These are phyloP conservation scores for Solanum hybrid DNA, from an alignment of 305 asterid species.

Conservation along the genomic window DNA sequence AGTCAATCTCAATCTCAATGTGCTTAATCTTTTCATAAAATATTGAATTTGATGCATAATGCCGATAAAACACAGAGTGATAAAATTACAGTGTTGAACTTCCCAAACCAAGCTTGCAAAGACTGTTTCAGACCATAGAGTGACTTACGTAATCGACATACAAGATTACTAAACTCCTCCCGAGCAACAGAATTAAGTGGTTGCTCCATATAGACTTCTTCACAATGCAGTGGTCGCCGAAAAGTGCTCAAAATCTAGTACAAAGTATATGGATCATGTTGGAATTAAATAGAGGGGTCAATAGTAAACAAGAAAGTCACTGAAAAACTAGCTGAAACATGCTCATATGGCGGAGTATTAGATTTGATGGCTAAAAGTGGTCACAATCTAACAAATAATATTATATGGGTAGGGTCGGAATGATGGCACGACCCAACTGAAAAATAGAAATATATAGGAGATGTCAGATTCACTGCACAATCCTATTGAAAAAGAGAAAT, in stretches of 20 bases:
- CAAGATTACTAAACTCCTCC: neutral
- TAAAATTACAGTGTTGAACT: neutral
- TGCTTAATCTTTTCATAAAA: neutral
- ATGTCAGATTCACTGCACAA: neutral
- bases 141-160: neutral
- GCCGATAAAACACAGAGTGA: neutral
- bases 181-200: neutral
- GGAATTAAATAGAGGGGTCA: neutral
- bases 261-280: neutral
- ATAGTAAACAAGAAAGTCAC: neutral
- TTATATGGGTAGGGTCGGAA: neutral
- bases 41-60: neutral
- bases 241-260: neutral
- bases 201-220: neutral
- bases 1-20: neutral
- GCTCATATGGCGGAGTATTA: neutral
- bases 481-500: neutral
- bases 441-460: neutral
- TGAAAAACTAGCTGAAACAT: neutral
- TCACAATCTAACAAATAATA: neutral
- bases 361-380: neutral
- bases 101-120: neutral
- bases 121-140: neutral
- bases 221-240: neutral
- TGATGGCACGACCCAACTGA: neutral